These are phyloP conservation scores for Teratosphaeria viscida DNA, from an alignment of 2,329 filamentous ascomycete genomes.

Conservation along the genomic window DNA sequence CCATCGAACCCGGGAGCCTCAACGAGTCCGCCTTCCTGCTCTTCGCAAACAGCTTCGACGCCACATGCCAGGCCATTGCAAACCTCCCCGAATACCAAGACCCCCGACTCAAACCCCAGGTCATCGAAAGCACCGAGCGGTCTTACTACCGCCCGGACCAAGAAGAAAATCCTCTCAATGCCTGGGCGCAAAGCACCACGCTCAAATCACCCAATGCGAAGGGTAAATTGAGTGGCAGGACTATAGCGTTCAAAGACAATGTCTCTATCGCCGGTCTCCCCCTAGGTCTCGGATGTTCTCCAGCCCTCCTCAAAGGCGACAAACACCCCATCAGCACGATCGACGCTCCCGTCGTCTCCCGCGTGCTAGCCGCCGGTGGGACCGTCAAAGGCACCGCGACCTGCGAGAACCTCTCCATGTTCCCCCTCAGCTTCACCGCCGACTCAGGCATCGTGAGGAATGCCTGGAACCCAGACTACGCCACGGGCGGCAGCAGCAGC, in stretches of 20 bases:
- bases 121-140: conserved; percentile 14
- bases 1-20: conserved; percentile 10
- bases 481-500: conserved; percentile 26
- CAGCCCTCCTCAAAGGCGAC: conserved; percentile 29
- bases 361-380: conserved; percentile 34
- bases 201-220: conserved; percentile 19
- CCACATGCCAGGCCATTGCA: conserved; percentile 19
- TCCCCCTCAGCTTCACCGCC: conserved; percentile 33
- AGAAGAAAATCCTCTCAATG: conserved; percentile 32
- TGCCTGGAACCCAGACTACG: conserved; percentile 25
- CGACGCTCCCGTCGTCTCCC: conserved; percentile 37
- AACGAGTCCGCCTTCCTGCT: conserved; percentile 17
- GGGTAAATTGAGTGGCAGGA: conserved; percentile 19
- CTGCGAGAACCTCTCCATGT: conserved; percentile 39
- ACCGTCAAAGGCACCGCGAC: conserved; percentile 35
- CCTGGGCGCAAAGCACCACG: conserved; percentile 31
- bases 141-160: conserved; percentile 16
- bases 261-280: conserved; percentile 37
- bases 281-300: conserved; percentile 33
- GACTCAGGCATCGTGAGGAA: conserved; percentile 38
- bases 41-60: conserved; percentile 21
- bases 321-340: conserved; percentile 26
- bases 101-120: conserved; percentile 22
- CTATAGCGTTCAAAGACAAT: conserved; percentile 39
- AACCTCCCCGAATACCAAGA: conserved; percentile 28